Evolutionary conservation across 2,329 filamentous ascomycete genomes (phyloP).

Genomic region (Trichoderma arundinaceum): DNA sequence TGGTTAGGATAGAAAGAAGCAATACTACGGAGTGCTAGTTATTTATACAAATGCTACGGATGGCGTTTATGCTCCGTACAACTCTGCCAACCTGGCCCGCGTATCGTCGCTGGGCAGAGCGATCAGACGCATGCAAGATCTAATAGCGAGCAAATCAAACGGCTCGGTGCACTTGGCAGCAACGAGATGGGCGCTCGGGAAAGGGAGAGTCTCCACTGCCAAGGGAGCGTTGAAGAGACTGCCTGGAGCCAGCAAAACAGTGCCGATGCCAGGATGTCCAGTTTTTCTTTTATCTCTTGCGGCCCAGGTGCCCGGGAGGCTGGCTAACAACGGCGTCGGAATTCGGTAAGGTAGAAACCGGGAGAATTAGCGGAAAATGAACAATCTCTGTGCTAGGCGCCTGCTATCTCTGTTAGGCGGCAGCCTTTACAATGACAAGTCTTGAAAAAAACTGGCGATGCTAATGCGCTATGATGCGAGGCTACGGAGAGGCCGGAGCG

Average conservation of each 20-base stretch:
- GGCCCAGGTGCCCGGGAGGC: not conserved
- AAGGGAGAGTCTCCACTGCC: conserved; percentile 13
- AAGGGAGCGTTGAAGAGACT: conserved; percentile 18
- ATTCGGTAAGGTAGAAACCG: conserved; percentile 17
- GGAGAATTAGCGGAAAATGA: not conserved
- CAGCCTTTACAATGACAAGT: not conserved
- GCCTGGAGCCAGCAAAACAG: conserved; percentile 10
- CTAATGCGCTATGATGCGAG: conserved; percentile 22
- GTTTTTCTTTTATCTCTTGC: not conserved
- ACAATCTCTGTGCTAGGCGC: not conserved
- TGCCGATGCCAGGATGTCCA: conserved; percentile 5
- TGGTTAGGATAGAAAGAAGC: not conserved
- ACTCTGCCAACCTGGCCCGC: conserved; percentile 2
- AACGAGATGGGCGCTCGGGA: not conserved
- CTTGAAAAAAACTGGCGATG: not conserved
- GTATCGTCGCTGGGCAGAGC: conserved; percentile 13
- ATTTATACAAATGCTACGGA: not conserved
- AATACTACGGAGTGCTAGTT: no score
- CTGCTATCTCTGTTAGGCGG: not conserved
- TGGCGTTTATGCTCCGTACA: not conserved
- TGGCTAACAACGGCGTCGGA: conserved; percentile 7
- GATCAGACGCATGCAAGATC: conserved; percentile 24
- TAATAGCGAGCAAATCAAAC: conserved; percentile 15
- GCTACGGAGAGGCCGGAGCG: conserved; percentile 25
- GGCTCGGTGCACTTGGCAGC: conserved; percentile 2